Conservation (phyloP, 2,329 filamentous ascomycete genomes). For the Xylaria sp. region DNA sequence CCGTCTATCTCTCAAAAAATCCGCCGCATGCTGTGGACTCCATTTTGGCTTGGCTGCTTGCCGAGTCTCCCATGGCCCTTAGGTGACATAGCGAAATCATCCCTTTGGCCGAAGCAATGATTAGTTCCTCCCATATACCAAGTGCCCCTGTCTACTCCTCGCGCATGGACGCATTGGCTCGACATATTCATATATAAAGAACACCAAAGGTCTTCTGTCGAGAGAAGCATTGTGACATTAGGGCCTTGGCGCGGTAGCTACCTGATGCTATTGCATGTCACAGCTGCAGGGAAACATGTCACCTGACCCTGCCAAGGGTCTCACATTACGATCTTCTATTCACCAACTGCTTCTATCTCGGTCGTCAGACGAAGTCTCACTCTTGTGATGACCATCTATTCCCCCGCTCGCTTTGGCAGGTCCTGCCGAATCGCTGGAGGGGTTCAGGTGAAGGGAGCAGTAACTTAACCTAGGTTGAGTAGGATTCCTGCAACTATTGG, state of each 20-base stretch:
- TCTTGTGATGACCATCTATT: constrained; percentile 4
- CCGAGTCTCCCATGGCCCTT: constrained; percentile 23
- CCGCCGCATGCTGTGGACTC: constrained; percentile 29
- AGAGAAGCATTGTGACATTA: constrained; percentile 22
- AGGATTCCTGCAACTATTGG: not conserved
- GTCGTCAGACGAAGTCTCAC: constrained; percentile 14
- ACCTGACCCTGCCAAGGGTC: constrained; percentile 34
- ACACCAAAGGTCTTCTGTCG: constrained; percentile 1
- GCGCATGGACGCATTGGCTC: not conserved
- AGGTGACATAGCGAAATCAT: constrained; percentile 17
- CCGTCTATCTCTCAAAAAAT: constrained; percentile 28
- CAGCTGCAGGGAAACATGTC: constrained; percentile 31
- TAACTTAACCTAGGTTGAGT: constrained; percentile 1
- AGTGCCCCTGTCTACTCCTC: not conserved
- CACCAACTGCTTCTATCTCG: constrained; percentile 23
- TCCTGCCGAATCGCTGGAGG: constrained; percentile 18
- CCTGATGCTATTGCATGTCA: constrained; percentile 15
- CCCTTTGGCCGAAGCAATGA: constrained; percentile 33
- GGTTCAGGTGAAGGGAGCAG: constrained; percentile 11
- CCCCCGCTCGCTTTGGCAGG: constrained; percentile 30
- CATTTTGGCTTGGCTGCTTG: constrained; percentile 18
- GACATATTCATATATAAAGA: not conserved
- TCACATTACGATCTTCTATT: constrained; percentile 19
- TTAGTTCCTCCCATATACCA: not conserved
- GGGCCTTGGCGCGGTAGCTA: constrained; percentile 21